Base-by-base conservation (phyloP, 148 eudicot genomes). In the Nepenthes mirabilis region DNA sequence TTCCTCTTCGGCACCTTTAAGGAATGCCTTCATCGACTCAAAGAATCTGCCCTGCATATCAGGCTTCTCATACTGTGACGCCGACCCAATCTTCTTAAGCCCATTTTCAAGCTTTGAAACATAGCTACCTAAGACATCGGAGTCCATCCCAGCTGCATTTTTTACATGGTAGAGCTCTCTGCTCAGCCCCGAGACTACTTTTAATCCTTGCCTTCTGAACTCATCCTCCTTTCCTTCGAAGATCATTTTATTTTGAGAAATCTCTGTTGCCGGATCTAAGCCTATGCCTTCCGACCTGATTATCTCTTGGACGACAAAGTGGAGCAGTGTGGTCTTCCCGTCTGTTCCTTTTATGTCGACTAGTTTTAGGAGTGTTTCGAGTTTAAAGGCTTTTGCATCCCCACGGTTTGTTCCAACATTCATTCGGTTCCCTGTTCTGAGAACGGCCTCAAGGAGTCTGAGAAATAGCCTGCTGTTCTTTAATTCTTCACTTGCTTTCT, bases 291-390 rank as follows among this genome's bases (percentile, higher is more conserved):
- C 95, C 2, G 91, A 82, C 64, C 84, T 74, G 69, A 84, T 76
- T 47, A 93, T 93, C 81, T 93, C 99, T 74, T 93, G 99, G 69
- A 93, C 99, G 11, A 93, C 99, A 72, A 93, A 93, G 77, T 93
- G 99, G 52, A 93, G 97, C 61, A 93, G 72, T 63, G 99, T 89
- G 23, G 99, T 93, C 68, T 93, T 89, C 35, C 99, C 91, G 66
- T 93, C 99, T 51, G 90, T 79, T 36, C 97, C 99, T 68, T 89
- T 93, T 64, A 93, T 70, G 59, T 93, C 99, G 34, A 74, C 91
- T 55, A 93, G 74, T 63, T 93, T 93, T 34, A 93, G 72, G 51
- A 93, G 78, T 43, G 99, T 86, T 36, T 93, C 99, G 2, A 93
- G 85, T 62, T 93, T 93, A 62, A 89, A 93, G 56, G 99, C 86